Evolutionary conservation across 495 filamentous ascomycete species (phyloP).

Genomic region (Aspergillus kassunensis): DNA sequence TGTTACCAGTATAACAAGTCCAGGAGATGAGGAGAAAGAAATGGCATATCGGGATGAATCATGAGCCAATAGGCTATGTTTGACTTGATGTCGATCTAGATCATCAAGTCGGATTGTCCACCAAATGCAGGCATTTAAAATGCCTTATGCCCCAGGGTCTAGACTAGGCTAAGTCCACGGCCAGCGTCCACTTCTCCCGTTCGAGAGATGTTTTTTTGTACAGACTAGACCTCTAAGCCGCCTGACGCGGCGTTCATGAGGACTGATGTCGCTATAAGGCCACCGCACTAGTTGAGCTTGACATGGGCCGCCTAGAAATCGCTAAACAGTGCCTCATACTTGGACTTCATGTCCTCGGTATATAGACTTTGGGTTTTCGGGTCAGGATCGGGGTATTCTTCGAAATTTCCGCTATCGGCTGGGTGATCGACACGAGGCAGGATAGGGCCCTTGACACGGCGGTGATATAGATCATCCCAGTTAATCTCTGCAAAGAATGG

Average conservation of each 20-base stretch:
- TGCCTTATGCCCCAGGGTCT: background rate
- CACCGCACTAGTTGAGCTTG: background rate
- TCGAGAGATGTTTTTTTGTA: background rate
- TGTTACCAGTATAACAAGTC: background rate
- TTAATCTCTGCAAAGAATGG: constrained; percentile 80
- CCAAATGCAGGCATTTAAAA: background rate
- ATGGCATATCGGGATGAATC: background rate
- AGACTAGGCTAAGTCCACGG: background rate
- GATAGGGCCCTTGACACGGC: constrained; percentile 73
- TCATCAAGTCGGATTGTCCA: background rate
- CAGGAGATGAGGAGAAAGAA: background rate
- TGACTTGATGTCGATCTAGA: background rate
- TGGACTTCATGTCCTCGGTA: constrained; percentile 65
- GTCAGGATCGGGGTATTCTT: constrained; percentile 70
- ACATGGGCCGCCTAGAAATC: constrained; percentile 63
- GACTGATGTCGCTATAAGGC: background rate
- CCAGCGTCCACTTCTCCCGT: background rate
- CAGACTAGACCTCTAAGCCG: background rate
- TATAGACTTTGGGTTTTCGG: constrained; percentile 57
- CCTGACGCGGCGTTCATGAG: background rate
- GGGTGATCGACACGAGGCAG: constrained; percentile 74
- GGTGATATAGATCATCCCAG: constrained; percentile 79
- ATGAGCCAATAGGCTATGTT: background rate
- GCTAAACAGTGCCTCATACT: constrained; percentile 74
- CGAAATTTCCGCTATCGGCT: constrained; percentile 87